Percentiles rank a stretch among this genome's conserved stretches.
phyloP scores from a whole-genome alignment of 2,329 filamentous ascomycete species.

The Parascedosporium putredinis region DNA sequence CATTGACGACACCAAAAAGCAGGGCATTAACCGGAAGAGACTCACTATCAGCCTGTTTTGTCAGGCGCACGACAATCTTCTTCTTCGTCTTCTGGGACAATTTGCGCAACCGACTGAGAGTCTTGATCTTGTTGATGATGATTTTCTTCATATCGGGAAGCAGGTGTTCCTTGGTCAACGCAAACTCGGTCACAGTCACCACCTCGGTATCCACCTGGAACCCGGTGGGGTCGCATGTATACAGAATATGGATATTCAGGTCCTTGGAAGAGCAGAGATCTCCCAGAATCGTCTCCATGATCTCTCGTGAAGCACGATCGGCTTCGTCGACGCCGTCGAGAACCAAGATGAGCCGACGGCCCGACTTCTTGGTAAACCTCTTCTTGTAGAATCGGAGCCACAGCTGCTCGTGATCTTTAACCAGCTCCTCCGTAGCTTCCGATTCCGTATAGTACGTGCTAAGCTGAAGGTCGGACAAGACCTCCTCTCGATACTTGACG shows the following conservation, averaged over 20 bases:
- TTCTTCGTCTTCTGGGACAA: slow-evolving; percentile 21
- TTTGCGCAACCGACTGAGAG: slow-evolving; percentile 14
- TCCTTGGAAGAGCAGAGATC: not conserved
- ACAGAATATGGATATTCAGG: slow-evolving; percentile 1
- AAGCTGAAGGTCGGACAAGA: slow-evolving; percentile 17
- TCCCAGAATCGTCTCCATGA: not conserved
- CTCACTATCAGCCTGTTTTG: slow-evolving; percentile 22
- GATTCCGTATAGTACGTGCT: slow-evolving; percentile 18
- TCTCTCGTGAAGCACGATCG: not conserved
- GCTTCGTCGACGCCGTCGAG: slow-evolving; percentile 5
- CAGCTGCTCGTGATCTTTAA: slow-evolving; percentile 5
- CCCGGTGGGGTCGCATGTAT: not conserved
- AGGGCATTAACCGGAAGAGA: not conserved
- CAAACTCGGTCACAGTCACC: not conserved
- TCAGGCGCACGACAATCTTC: slow-evolving; percentile 19
- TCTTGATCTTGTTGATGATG: slow-evolving; percentile 18
- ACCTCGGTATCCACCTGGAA: not conserved
- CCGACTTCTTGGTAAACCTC: slow-evolving; percentile 14
- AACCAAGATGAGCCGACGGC: slow-evolving; percentile 2
- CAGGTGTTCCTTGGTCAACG: slow-evolving; percentile 12
- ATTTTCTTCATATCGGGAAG: slow-evolving; percentile 18
- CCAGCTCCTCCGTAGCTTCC: slow-evolving; percentile 12
- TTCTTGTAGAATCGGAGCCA: slow-evolving; percentile 14
- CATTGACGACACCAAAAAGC: not conserved
- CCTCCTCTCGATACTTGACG: slow-evolving; percentile 17